phyloP scores from a whole-genome alignment of 257 asterid species.

The Marsdenia floribunda region DNA sequence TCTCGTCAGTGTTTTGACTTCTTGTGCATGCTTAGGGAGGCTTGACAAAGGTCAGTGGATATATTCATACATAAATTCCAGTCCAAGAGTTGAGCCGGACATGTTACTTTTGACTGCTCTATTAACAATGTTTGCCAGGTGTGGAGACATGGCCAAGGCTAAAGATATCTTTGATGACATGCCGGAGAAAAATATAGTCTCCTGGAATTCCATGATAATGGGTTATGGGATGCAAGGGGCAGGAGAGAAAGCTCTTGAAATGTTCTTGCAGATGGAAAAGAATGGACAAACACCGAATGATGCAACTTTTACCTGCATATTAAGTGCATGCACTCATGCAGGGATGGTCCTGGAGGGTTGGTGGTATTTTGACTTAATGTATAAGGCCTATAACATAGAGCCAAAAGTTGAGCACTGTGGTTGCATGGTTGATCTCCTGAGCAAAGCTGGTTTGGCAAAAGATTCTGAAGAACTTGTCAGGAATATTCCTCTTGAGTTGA shows the following conservation, averaged over 20 bases:
- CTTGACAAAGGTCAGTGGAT: constrained; percentile 38
- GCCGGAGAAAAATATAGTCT: constrained; percentile 28
- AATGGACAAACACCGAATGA: constrained; percentile 33
- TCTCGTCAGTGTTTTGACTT: constrained; percentile 34
- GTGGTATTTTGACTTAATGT: constrained; percentile 36
- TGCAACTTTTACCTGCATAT: constrained; percentile 31
- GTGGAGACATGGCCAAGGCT: constrained; percentile 32
- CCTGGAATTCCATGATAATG: constrained; percentile 45
- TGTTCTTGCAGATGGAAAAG: constrained; percentile 31
- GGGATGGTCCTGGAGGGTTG: constrained; percentile 40
- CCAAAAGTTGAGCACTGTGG: constrained; percentile 41
- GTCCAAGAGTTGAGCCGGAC: constrained; percentile 24
- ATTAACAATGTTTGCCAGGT: constrained; percentile 33
- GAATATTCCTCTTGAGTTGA: constrained; percentile 17
- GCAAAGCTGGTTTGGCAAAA: constrained; percentile 27
- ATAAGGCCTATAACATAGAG: constrained; percentile 23
- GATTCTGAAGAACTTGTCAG: constrained; percentile 27
- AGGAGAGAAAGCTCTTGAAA: constrained; percentile 34
- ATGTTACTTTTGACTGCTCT: constrained; percentile 31
- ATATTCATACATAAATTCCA: constrained; percentile 25
- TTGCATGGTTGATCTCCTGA: constrained; percentile 39
- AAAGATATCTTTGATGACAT: constrained; percentile 32
- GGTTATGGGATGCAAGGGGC: constrained; percentile 35
- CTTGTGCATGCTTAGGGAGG: constrained; percentile 35
- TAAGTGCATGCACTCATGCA: constrained; percentile 36